A percentile compares a stretch with the other conserved stretches of the same genome.
Conservation (phyloP, 129 eudicot genomes). For the Artemisia argyi region DNA sequence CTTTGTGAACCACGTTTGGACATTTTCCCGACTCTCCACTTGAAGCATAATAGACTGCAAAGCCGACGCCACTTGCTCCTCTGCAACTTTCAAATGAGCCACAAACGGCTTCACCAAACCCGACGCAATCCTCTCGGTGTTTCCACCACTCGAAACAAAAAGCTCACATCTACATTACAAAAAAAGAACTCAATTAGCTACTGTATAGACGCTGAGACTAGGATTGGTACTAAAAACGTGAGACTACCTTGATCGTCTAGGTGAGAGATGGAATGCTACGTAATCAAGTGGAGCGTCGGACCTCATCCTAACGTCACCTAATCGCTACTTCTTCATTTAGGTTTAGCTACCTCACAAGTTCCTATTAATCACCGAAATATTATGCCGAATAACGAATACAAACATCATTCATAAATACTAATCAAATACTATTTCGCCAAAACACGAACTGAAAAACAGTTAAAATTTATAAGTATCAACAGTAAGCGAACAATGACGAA, state of each 20-base stretch:
- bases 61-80: constrained; percentile 75
- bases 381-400: neutral
- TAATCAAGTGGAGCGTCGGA: constrained; percentile 78
- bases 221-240: no score
- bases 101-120: constrained; percentile 87
- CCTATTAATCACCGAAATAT: neutral
- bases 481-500: no score
- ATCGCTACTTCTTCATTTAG: no score
- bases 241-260: constrained; percentile 71
- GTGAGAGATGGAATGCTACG: constrained; percentile 91
- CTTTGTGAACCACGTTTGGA: constrained; percentile 87
- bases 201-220: no score
- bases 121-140: constrained; percentile 83
- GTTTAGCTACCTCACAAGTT: no score
- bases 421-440: neutral
- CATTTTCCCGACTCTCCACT: constrained; percentile 54
- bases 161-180: constrained; percentile 69
- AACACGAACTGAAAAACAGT: constrained; percentile 1
- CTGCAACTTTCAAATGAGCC: constrained; percentile 77
- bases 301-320: constrained; percentile 33
- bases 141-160: constrained; percentile 78
- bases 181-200: neutral
- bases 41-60: constrained; percentile 79
- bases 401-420: neutral
- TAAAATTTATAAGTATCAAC: neutral